phyloP scores from a whole-genome alignment of 2,329 filamentous ascomycete species.

The Aspergillus sp. region DNA sequence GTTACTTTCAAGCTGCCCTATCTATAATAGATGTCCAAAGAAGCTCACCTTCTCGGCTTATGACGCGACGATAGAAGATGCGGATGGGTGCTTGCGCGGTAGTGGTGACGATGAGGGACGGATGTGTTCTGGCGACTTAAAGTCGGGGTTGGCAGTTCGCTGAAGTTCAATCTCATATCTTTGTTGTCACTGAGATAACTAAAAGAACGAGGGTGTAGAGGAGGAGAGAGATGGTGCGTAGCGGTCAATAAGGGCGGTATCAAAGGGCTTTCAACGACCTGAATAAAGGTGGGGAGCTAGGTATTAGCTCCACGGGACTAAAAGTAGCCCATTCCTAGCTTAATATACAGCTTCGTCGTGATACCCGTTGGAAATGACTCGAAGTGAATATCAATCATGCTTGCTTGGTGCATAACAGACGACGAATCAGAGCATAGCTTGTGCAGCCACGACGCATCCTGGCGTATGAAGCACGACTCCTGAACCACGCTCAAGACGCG shows the following conservation, averaged over 20 bases:
- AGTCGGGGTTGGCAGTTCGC: slow-evolving; percentile 29
- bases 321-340: background rate
- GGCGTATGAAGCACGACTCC: background rate
- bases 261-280: background rate
- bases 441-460: background rate
- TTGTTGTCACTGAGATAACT: background rate
- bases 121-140: slow-evolving; percentile 33
- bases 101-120: slow-evolving; percentile 19
- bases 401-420: background rate
- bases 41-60: slow-evolving; percentile 31
- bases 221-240: background rate
- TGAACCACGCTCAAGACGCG: background rate
- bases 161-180: slow-evolving; percentile 31
- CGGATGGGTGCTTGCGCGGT: slow-evolving; percentile 28
- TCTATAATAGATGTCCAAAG: background rate
- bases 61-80: slow-evolving; percentile 31
- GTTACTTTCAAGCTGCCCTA: background rate
- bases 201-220: background rate
- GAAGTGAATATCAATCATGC: background rate
- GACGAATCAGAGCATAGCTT: background rate
- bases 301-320: background rate
- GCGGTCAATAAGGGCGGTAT: background rate
- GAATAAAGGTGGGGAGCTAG: background rate
- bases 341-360: background rate
- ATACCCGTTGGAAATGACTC: background rate